Evolutionary conservation across 1,139 yeast species (phyloP).

Genomic region (Kurtzmaniella quercitrusa): DNA sequence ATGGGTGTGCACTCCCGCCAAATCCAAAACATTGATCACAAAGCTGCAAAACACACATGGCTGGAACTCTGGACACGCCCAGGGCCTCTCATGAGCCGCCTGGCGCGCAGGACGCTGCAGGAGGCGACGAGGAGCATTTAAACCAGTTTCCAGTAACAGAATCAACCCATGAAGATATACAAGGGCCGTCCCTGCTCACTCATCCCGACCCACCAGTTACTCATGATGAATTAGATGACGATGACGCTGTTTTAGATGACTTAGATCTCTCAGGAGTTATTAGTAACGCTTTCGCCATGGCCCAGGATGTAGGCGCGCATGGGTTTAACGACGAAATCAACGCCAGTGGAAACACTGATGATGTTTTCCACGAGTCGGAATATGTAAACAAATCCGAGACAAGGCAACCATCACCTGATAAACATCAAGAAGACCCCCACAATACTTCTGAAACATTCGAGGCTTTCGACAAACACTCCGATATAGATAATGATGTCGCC

Average conservation of each 20-base stretch:
- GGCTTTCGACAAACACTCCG: no score
- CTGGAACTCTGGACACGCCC: conserved; percentile 4
- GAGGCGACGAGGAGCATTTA: background rate
- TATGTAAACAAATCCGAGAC: background rate
- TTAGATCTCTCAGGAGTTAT: conserved; percentile 5
- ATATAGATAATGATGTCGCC: no score
- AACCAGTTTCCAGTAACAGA: background rate
- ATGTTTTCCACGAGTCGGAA: background rate
- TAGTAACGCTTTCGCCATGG: conserved; percentile 10
- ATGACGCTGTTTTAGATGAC: conserved; percentile 7
- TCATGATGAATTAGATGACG: background rate
- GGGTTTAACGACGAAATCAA: background rate
- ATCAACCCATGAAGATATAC: background rate
- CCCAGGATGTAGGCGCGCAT: background rate
- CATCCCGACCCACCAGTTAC: background rate
- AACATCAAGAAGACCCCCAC: no score
- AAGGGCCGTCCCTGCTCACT: background rate
- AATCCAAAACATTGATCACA: background rate
- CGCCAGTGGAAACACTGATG: background rate
- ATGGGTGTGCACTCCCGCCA: conserved; percentile 5
- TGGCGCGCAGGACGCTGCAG: conserved; percentile 1
- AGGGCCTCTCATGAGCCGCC: background rate
- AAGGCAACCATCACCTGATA: background rate
- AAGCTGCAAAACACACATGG: conserved; percentile 2
- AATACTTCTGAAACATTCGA: no score